Evolutionary conservation across 2,329 filamentous ascomycete species (phyloP), one percentile per base, ranked within the genome.

Genomic region (Fusarium transvaalense): DNA sequence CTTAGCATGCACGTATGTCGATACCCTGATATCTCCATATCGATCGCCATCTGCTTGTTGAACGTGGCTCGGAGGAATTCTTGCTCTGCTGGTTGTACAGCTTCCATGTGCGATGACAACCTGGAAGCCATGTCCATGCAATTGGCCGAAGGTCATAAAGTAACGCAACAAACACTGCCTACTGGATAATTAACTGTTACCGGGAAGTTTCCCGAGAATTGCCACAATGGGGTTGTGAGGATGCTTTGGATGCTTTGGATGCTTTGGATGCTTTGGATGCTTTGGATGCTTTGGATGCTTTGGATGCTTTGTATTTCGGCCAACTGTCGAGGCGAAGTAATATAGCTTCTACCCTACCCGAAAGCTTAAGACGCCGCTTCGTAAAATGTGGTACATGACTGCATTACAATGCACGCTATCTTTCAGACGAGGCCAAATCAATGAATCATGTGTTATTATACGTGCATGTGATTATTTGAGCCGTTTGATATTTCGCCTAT

Each of bases 61-160:
- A 58, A 21, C 19, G 52, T 58, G 59, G 52, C 61, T 64, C 42
- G 52, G 61, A 52, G 17, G 15, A 15, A 41, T 17, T 31, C 34
- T 32, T 38, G 23, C 9, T 38, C 46, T 5, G 29, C 10, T 32
- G 25, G 45, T 32, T 8, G 31, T 47, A 53, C 25, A 52, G 10
- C 21, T 48, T 45, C 34, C 38, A 51, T 10, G 55, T 23, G 17
- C 29, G 12, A 41, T 27, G 19, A 25, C 31, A 19, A n/a, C n/a
- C n/a, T n/a, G n/a, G n/a, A n/a, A 34, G 21, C 25, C 10, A 29
- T 27, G 10, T 15, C 21, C 23, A 47, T 31, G 8, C 14, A 37
- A 42, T 38, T 46, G 46, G 52, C 10, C 17, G 19, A 29, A 13
- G 7, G 9, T 9, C 34, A 21, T 14, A 6, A 15, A 38, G 38